These are phyloP conservation scores for Leccinum broughii DNA, from an alignment of 768 basidiomycete species.

Conservation along the genomic window DNA sequence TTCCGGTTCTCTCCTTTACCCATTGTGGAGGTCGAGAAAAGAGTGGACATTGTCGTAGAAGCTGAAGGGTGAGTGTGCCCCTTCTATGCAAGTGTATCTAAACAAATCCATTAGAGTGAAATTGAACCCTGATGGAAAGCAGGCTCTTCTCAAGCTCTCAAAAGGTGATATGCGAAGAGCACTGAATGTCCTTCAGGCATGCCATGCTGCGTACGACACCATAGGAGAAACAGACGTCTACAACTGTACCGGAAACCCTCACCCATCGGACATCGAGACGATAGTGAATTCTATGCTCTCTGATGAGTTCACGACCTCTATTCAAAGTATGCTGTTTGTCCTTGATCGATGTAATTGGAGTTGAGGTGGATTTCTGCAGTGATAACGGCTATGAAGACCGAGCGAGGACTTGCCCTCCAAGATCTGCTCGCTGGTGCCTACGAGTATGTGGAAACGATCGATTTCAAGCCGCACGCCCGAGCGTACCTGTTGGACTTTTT, in stretches of 20 bases:
- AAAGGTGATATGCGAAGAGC: slow-evolving; percentile 98
- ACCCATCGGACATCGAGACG: slow-evolving; percentile 90
- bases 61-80: slow-evolving; percentile 66
- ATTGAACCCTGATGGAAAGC: slow-evolving; percentile 80
- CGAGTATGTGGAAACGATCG: slow-evolving; percentile 85
- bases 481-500: slow-evolving; percentile 91
- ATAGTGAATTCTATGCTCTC: slow-evolving; percentile 95
- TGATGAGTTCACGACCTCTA: slow-evolving; percentile 92
- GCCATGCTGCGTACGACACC: slow-evolving; percentile 92
- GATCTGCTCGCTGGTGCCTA: slow-evolving; percentile 91
- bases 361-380: slow-evolving; percentile 47
- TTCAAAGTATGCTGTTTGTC: slow-evolving; percentile 57
- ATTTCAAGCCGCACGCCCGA: slow-evolving; percentile 81
- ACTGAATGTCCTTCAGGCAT: slow-evolving; percentile 94
- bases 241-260: slow-evolving; percentile 95
- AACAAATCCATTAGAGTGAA: slow-evolving; percentile 61
- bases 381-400: slow-evolving; percentile 83
- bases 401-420: slow-evolving; percentile 92
- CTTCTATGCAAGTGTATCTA: not conserved
- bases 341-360: not conserved
- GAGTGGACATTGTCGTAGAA: slow-evolving; percentile 75
- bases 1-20: slow-evolving; percentile 97
- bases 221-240: slow-evolving; percentile 92
- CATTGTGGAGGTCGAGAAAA: slow-evolving; percentile 79
- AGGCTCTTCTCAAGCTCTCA: slow-evolving; percentile 90